These are phyloP conservation scores for Diaporthe vexans DNA, from an alignment of 2,329 filamentous ascomycete genomes.

Conservation along the genomic window DNA sequence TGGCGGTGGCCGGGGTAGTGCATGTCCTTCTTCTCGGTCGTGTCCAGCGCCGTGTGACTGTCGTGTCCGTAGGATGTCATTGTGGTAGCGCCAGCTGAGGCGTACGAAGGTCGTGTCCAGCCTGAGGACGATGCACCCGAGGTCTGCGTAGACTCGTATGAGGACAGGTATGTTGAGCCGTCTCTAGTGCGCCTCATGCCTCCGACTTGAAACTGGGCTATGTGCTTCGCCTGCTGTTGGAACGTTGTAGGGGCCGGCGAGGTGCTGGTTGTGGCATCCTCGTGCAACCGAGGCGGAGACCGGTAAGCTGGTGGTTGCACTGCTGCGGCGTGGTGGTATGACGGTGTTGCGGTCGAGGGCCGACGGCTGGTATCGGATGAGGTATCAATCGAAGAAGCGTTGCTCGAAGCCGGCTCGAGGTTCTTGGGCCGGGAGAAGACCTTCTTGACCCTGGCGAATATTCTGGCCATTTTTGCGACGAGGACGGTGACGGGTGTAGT, in stretches of 20 bases:
- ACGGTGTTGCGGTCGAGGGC: constrained; percentile 11
- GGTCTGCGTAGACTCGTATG: constrained; percentile 27
- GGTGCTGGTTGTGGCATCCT: background rate
- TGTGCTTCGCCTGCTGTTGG: constrained; percentile 35
- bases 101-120: constrained; percentile 1
- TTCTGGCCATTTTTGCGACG: constrained; percentile 19
- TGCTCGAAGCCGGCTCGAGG: constrained; percentile 11
- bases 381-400: constrained; percentile 1
- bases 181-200: constrained; percentile 37
- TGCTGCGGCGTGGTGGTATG: constrained; percentile 31
- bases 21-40: constrained; percentile 28
- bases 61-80: constrained; percentile 22
- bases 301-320: constrained; percentile 31
- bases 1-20: background rate
- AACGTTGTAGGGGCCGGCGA: constrained; percentile 22
- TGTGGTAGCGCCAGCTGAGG: constrained; percentile 12
- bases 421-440: constrained; percentile 35
- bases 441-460: constrained; percentile 30
- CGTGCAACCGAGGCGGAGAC: background rate
- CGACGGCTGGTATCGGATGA: background rate
- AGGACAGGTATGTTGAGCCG: constrained; percentile 18
- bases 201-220: constrained; percentile 39
- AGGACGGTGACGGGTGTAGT: background rate
- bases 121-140: constrained; percentile 23
- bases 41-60: background rate